Evolutionary conservation across 768 basidiomycete species (phyloP).

Genomic region (Amanita phalloides): DNA sequence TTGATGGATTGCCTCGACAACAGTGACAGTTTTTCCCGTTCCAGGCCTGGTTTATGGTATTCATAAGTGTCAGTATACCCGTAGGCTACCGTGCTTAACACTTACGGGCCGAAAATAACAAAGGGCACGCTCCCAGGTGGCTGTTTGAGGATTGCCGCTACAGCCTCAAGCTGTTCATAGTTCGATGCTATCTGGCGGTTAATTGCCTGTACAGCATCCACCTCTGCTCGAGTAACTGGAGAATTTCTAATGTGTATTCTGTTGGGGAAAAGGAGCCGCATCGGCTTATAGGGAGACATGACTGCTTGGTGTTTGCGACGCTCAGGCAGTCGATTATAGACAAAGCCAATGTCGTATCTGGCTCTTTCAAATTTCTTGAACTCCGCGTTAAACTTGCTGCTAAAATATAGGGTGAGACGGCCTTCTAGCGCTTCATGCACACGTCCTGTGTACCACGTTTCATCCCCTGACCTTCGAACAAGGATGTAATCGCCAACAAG

Average conservation of each 20-base stretch:
- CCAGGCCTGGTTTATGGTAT: slow-evolving; percentile 30
- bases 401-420: slow-evolving; percentile 36
- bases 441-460: slow-evolving; percentile 29
- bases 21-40: slow-evolving; percentile 59
- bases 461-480: slow-evolving; percentile 17
- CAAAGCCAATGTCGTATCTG: slow-evolving; percentile 44
- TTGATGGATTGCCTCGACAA: slow-evolving; percentile 54
- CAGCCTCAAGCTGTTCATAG: slow-evolving; percentile 37
- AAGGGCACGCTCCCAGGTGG: slow-evolving; percentile 41
- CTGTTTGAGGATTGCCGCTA: slow-evolving; percentile 34
- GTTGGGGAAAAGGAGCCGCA: slow-evolving; percentile 38
- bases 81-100: slow-evolving; percentile 4
- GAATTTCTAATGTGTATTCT: slow-evolving; percentile 13
- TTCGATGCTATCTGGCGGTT: slow-evolving; percentile 28
- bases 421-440: slow-evolving; percentile 36
- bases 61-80: neutral
- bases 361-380: slow-evolving; percentile 31
- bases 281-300: slow-evolving; percentile 22
- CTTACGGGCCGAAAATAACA: slow-evolving; percentile 56
- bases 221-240: slow-evolving; percentile 12
- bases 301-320: slow-evolving; percentile 48
- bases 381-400: slow-evolving; percentile 29
- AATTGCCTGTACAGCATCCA: slow-evolving; percentile 14
- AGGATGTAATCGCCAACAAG: slow-evolving; percentile 39
- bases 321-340: slow-evolving; percentile 40